Evolutionary conservation across 2,329 filamentous ascomycete genomes (phyloP), one percentile per base, ranked within the genome.

Genomic region (Xylariaceae sp.): DNA sequence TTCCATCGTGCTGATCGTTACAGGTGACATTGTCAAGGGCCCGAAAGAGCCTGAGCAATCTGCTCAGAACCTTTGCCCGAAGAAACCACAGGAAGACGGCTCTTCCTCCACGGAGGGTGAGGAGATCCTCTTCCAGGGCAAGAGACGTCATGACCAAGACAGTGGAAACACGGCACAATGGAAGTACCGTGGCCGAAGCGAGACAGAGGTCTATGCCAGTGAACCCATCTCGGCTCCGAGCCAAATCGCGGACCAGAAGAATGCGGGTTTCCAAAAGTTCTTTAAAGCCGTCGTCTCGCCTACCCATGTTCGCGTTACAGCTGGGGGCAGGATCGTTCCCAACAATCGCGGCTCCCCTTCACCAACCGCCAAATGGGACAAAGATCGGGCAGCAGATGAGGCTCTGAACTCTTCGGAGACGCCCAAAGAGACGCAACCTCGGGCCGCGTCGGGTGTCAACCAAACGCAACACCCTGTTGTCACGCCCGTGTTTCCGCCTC

Each of bases 221-320:
- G 68, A 69, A 29, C 72, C 73, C 5, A 58, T 75, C 22, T 58
- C 68, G 32, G 74, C 74, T 15, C 75, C 75, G 9, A 54, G 64
- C 14, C 71, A 65, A 7, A 53, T 71, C 21, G 57, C 54, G 23
- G 68, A 72, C 17, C 76, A 80, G 51, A 69, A 72, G 44, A 68
- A 68, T 21, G 75, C 80, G 51, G 77, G 77, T n/a, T 82, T 82
- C 45, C 71, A 78, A 52, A 66, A 70, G 33, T 82, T 82, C 50
- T 80, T 77, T 58, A 76, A 77, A 50, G 75, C 77, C 9, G 77
- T 81, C n/a, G 68, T 75, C 4, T 82, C 77, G 21, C 77, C 77
- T 6, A 77, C 75, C 11, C 75, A 81, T 52, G 70, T 81, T 41
- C 72, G 77, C 12, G 77, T 82, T 31, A 82, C 77, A 14, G 77